Percentiles rank a stretch among this genome's conserved stretches.
phyloP scores from a whole-genome alignment of 257 asterid species.

The Solanum dulcamara region DNA sequence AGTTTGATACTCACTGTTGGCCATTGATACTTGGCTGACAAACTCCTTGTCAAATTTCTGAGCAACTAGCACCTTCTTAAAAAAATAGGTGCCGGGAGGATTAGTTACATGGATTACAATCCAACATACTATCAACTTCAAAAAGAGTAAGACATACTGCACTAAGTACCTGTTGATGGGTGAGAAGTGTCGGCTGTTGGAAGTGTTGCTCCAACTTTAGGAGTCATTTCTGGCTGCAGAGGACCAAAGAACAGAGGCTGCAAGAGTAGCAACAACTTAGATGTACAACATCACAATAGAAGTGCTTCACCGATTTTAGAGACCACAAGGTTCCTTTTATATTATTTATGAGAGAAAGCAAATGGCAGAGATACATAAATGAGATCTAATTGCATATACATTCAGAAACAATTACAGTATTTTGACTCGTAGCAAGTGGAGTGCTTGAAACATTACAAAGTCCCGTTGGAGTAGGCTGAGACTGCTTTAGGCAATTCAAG shows the following conservation, averaged over 20 bases:
- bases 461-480: not conserved
- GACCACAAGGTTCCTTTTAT: not conserved
- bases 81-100: not conserved
- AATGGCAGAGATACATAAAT: not conserved
- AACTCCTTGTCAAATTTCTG: not conserved
- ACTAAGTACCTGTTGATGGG: not conserved
- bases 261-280: not conserved
- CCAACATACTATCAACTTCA: not conserved
- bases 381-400: not conserved
- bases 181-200: not conserved
- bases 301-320: not conserved
- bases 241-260: not conserved
- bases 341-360: not conserved
- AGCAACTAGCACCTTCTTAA: not conserved
- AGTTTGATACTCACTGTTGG: conserved; percentile 4
- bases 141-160: not conserved
- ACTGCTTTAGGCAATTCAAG: not conserved
- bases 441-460: not conserved
- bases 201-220: not conserved
- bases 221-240: not conserved
- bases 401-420: not conserved
- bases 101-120: not conserved
- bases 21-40: not conserved
- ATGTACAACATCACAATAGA: not conserved
- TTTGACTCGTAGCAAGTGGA: not conserved